Evolutionary conservation across 208 protist species (phyloP), one percentile per base, ranked within the genome.

Genomic region (Trypanosoma scelopori): DNA sequence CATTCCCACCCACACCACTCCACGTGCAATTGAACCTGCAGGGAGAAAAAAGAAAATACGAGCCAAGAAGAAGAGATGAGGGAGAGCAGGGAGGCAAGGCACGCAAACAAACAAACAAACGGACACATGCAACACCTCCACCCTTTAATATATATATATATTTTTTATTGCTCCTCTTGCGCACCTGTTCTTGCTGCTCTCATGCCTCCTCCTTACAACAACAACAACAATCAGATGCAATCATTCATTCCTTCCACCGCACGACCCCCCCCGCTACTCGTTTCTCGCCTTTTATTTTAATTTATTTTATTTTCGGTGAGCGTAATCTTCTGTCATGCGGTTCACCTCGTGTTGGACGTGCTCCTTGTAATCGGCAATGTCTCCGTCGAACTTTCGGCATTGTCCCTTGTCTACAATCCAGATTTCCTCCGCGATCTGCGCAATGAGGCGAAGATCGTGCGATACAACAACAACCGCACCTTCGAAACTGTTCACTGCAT

Each of bases 371-470:
- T 91, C 90, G 0, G 88, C 89, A 76, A 97, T 96, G 49, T 95
- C 89, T 22, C 90, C 93, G 35, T 93, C 76, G 69, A 93, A 97
- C 51, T 81, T 78, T 66, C 84, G 79, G 30, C 91, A 89, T 51
- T 88, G 45, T 13, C 87, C 87, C 66, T 97, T 86, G 61, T 97
- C 89, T 35, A 96, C 96, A 59, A 99, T 89, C 97, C 97, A 99
- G 72, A 99, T 98, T 55, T 98, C 94, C 45, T 98, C 78, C 1
- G 94, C 95, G 25, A 98, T 97, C 32, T 95, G 83, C 20, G 84
- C 84, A 57, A 99, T 98, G 6, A 99, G 85, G 18, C 97, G 91
- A 42, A 98, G 89, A 75, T 99, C 97, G 76, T 99, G 97, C 50
- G 89, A 97, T 4, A 99, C 96, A 12, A 99, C 89, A 0, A 99